A percentile compares a stretch with the other conserved stretches of the same genome.
phyloP scores from a whole-genome alignment of 495 filamentous ascomycete genomes.

The Penicillium fimorum region DNA sequence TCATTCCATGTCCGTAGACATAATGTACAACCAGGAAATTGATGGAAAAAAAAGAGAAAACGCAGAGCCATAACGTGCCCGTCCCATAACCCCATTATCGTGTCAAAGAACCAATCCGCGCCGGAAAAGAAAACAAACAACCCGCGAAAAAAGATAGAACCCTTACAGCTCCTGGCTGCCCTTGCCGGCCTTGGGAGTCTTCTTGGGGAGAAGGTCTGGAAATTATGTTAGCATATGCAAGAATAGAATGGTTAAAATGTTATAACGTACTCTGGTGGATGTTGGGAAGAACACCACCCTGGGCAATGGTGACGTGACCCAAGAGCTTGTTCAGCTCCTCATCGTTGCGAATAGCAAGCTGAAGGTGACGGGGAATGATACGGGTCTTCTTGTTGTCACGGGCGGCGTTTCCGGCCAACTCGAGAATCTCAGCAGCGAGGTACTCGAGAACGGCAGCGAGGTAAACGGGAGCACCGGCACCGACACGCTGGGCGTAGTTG shows the following conservation, averaged over 20 bases:
- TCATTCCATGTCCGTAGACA: slow-evolving; percentile 68
- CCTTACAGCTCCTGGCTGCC: slow-evolving; percentile 87
- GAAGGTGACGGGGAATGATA: slow-evolving; percentile 98
- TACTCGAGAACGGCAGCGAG: slow-evolving; percentile 98
- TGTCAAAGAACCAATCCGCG: slow-evolving; percentile 66
- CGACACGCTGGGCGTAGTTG: slow-evolving; percentile 99
- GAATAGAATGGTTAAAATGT: background rate
- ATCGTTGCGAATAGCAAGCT: slow-evolving; percentile 99
- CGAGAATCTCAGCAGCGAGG: slow-evolving; percentile 96
- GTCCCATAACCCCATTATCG: slow-evolving; percentile 89
- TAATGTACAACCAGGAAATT: slow-evolving; percentile 92
- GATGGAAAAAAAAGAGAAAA: slow-evolving; percentile 58
- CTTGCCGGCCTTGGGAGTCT: slow-evolving; percentile 92
- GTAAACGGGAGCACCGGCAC: slow-evolving; percentile 97
- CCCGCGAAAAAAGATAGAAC: slow-evolving; percentile 49
- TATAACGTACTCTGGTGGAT: slow-evolving; percentile 87
- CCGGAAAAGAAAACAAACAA: slow-evolving; percentile 59
- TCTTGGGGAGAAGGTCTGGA: slow-evolving; percentile 94
- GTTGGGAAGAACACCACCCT: slow-evolving; percentile 99
- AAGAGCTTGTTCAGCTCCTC: slow-evolving; percentile 99
- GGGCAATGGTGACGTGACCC: slow-evolving; percentile 97
- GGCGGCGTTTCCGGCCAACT: slow-evolving; percentile 96
- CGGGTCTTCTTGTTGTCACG: slow-evolving; percentile 99
- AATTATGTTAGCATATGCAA: slow-evolving; percentile 40
- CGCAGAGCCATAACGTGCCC: slow-evolving; percentile 74